phyloP scores from a whole-genome alignment of 305 asterid species.

The Fraxinus albicans region DNA sequence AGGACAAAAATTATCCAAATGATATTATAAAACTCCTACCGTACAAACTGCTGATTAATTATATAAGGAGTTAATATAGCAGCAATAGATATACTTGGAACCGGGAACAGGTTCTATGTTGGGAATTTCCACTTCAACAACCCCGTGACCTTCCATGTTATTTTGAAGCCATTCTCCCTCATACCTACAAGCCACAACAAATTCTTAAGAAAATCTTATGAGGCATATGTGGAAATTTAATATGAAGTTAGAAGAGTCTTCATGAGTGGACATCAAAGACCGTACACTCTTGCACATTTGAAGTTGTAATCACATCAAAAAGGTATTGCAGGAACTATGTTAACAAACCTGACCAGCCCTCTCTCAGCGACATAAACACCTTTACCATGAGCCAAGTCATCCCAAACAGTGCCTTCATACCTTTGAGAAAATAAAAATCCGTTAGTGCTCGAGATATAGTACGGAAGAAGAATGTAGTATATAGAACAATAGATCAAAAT shows the following conservation, averaged over 20 bases:
- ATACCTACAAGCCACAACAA: conserved; percentile 48
- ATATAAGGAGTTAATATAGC: not conserved
- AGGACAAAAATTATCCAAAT: conserved; percentile 19
- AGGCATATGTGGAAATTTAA: conserved; percentile 3
- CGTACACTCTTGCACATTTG: conserved; percentile 7
- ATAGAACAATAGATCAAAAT: conserved; percentile 6
- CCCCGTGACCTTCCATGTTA: conserved; percentile 96
- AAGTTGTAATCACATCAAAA: not conserved
- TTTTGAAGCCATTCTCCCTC: conserved; percentile 99
- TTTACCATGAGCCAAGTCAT: conserved; percentile 96
- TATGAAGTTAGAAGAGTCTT: conserved; percentile 6
- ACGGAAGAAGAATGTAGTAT: not conserved
- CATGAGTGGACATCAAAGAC: not conserved
- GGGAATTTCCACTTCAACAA: conserved; percentile 96
- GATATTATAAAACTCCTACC: conserved; percentile 12
- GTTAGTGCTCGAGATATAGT: conserved; percentile 16
- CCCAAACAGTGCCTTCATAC: conserved; percentile 99
- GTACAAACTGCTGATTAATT: conserved; percentile 5
- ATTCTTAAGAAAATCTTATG: conserved; percentile 1
- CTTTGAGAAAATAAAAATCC: conserved; percentile 33
- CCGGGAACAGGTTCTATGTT: conserved; percentile 79
- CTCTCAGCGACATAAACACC: conserved; percentile 83
- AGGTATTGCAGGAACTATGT: not conserved
- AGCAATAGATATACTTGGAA: conserved; percentile 59
- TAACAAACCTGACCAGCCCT: conserved; percentile 84